Evolutionary conservation across 371 early-diverging fungal genomes (phyloP).

Genomic region (Gilbertella persicaria): DNA sequence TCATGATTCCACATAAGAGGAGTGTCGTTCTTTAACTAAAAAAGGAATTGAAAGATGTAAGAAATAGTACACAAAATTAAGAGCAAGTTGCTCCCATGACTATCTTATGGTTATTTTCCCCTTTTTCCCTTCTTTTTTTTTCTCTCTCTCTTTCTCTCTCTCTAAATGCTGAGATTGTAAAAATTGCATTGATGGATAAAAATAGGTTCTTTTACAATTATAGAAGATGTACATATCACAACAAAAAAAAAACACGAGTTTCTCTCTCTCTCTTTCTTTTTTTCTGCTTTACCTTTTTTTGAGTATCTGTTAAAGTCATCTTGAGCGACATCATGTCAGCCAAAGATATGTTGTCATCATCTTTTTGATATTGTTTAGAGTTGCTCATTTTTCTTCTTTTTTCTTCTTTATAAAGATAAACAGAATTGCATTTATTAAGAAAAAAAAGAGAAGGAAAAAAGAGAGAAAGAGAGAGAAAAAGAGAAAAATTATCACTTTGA

Average conservation of each 20-base stretch:
- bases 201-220: neutral
- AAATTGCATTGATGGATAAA: constrained; percentile 6
- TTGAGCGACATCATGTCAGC: constrained; percentile 26
- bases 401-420: constrained; percentile 2
- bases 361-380: constrained; percentile 3
- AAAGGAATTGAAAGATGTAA: neutral
- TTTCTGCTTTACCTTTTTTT: neutral
- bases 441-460: neutral
- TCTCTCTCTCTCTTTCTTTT: too few species aligned
- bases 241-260: constrained; percentile 2
- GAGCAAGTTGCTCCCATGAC: neutral
- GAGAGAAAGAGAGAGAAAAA: neutral
- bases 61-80: neutral
- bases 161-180: constrained; percentile 1
- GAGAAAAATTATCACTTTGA: neutral
- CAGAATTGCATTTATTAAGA: neutral
- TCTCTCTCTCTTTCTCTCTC: neutral
- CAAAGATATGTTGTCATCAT: constrained; percentile 18
- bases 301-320: constrained; percentile 7
- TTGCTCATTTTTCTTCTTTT: neutral
- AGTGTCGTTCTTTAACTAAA: neutral
- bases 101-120: too few species aligned
- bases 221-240: neutral
- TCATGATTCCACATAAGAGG: constrained; percentile 16
- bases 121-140: too few species aligned